These are phyloP conservation scores for Penicillium hordei DNA, from an alignment of 2,329 filamentous ascomycete species.

Conservation along the genomic window DNA sequence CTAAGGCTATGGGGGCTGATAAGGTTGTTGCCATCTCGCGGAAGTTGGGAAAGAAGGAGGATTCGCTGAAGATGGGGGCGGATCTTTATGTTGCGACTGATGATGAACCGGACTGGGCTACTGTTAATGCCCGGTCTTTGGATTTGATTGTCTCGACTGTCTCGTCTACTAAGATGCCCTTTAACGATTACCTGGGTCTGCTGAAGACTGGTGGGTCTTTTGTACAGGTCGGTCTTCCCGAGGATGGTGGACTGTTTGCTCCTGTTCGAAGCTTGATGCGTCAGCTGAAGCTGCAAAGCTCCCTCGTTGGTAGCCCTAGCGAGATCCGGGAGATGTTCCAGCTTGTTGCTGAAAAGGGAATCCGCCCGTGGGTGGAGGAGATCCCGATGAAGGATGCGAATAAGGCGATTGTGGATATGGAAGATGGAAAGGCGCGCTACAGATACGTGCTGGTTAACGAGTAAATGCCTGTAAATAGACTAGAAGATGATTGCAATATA, in stretches of 20 bases:
- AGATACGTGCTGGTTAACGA: slow-evolving; percentile 49
- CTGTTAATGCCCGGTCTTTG: slow-evolving; percentile 49
- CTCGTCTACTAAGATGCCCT: slow-evolving; percentile 61
- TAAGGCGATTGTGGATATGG: slow-evolving; percentile 46
- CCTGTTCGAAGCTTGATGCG: slow-evolving; percentile 57
- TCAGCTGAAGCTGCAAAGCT: slow-evolving; percentile 55
- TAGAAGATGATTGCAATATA: neutral
- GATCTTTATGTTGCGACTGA: slow-evolving; percentile 57
- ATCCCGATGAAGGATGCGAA: slow-evolving; percentile 48
- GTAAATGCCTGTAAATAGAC: slow-evolving; percentile 12
- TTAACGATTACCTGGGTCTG: slow-evolving; percentile 61
- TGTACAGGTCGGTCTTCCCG: slow-evolving; percentile 66
- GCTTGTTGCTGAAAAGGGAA: slow-evolving; percentile 40
- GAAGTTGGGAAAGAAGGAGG: slow-evolving; percentile 51
- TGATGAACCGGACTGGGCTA: slow-evolving; percentile 56
- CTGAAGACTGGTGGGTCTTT: slow-evolving; percentile 60
- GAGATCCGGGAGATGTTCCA: slow-evolving; percentile 49
- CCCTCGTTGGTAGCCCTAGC: slow-evolving; percentile 40
- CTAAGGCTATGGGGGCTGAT: slow-evolving; percentile 69
- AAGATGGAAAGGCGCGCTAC: slow-evolving; percentile 47
- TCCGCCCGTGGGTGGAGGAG: slow-evolving; percentile 46
- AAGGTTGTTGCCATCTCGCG: slow-evolving; percentile 59
- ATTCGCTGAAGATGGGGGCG: slow-evolving; percentile 57
- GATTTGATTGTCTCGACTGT: slow-evolving; percentile 60
- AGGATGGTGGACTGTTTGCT: slow-evolving; percentile 55